These are phyloP conservation scores for Phytophthora sojae DNA, from an alignment of 352 stramenopile genomes.

Conservation along the genomic window DNA sequence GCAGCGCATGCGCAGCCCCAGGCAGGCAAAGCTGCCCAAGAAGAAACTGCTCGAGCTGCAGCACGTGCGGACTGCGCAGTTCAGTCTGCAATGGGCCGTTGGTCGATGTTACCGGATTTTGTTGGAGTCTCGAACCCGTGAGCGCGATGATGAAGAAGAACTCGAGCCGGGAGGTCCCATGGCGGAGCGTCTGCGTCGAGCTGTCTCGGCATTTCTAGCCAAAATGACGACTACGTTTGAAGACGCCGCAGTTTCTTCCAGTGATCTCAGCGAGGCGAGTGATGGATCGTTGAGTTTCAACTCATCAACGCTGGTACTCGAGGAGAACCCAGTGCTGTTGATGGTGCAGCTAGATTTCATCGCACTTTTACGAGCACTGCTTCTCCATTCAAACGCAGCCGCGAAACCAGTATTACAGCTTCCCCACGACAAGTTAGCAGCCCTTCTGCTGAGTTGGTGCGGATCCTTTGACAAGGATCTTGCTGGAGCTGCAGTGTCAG, in stretches of 20 bases:
- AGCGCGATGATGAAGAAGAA: constrained; percentile 11
- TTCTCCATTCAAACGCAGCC: constrained; percentile 25
- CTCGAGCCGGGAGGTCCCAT: constrained; percentile 17
- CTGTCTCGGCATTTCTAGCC: constrained; percentile 31
- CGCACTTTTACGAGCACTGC: constrained; percentile 37
- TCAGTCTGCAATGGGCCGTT: constrained; percentile 67
- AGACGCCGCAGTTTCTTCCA: neutral
- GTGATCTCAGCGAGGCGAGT: constrained; percentile 16
- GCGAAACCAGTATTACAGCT: constrained; percentile 18
- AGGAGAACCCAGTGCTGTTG: constrained; percentile 42
- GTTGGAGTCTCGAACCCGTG: constrained; percentile 36
- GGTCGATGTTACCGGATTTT: constrained; percentile 62
- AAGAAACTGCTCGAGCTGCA: constrained; percentile 35
- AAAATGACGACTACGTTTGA: constrained; percentile 40
- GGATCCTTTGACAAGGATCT: constrained; percentile 49
- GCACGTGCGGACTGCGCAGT: constrained; percentile 30
- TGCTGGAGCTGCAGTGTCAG: constrained; percentile 29
- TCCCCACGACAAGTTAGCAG: constrained; percentile 35
- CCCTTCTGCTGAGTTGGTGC: constrained; percentile 50
- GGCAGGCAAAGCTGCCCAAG: constrained; percentile 20
- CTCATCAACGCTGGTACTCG: constrained; percentile 3
- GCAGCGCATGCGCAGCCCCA: constrained; percentile 15
- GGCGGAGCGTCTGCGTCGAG: constrained; percentile 25
- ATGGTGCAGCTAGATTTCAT: constrained; percentile 82
- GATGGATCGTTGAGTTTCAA: constrained; percentile 16